Evolutionary conservation across 129 eudicot species (phyloP).

Genomic region (Daucus carota): DNA sequence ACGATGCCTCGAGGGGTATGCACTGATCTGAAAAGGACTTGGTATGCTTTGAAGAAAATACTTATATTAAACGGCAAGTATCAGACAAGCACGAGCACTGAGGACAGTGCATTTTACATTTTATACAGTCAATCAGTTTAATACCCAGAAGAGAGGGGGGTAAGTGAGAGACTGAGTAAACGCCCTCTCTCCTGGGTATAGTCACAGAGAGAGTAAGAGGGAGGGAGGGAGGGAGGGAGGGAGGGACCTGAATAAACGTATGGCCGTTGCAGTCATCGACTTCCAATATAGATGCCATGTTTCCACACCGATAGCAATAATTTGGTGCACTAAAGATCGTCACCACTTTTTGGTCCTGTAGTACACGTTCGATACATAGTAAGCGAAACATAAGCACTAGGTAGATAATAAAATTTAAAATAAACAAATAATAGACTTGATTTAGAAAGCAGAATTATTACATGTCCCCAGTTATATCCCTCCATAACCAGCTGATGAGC

Average conservation of each 20-base stretch:
- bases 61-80: not conserved
- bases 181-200: too few species aligned
- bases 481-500: constrained; percentile 99
- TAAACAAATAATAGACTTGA: not conserved
- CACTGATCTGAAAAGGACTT: not conserved
- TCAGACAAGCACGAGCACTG: not conserved
- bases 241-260: constrained; percentile 71
- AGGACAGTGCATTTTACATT: not conserved
- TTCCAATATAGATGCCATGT: constrained; percentile 95
- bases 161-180: too few species aligned
- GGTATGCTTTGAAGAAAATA: not conserved
- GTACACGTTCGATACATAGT: constrained; percentile 4
- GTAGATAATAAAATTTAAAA: not conserved
- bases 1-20: not conserved
- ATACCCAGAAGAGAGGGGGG: not conserved
- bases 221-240: constrained; percentile 3
- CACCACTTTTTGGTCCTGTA: constrained; percentile 92
- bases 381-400: not conserved
- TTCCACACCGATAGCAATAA: constrained; percentile 94
- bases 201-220: not conserved
- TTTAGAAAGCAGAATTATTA: constrained; percentile 16
- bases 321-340: constrained; percentile 95
- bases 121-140: not conserved
- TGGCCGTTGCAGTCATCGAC: constrained; percentile 92
- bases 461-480: constrained; percentile 95